These are phyloP conservation scores for Artemisia tridentata DNA, from an alignment of 129 eudicot genomes.

Conservation along the genomic window DNA sequence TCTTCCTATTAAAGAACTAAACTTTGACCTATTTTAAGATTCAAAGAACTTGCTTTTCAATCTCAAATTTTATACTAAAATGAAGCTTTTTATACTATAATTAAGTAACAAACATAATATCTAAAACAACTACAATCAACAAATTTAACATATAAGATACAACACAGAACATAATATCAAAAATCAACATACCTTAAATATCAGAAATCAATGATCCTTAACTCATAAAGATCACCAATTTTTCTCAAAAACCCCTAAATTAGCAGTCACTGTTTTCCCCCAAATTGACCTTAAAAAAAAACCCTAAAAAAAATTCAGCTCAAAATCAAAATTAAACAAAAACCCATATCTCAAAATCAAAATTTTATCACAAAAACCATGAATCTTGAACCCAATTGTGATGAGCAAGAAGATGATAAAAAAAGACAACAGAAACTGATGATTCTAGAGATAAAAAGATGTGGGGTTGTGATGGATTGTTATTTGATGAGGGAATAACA, in stretches of 20 bases:
- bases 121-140: not conserved
- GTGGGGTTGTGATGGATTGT: conserved; percentile 21
- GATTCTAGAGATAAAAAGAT: conserved; percentile 19
- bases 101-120: too few species aligned
- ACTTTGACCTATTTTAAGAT: not conserved
- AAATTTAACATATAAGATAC: not conserved
- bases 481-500: conserved; percentile 24
- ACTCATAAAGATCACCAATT: conserved; percentile 21
- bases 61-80: too few species aligned
- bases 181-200: conserved; percentile 23
- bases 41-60: too few species aligned
- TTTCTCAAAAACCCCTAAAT: conserved; percentile 16
- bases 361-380: not conserved
- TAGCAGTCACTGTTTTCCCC: conserved; percentile 16
- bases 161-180: conserved; percentile 7
- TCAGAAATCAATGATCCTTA: conserved; percentile 16
- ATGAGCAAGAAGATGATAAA: not conserved
- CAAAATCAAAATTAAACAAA: conserved; percentile 21
- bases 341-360: conserved; percentile 17
- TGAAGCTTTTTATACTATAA: too few species aligned
- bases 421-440: not conserved
- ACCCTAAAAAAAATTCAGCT: conserved; percentile 4
- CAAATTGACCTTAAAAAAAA: conserved; percentile 28
- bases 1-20: not conserved
- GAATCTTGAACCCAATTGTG: conserved; percentile 17